Evolutionary conservation across 1,139 yeast species (phyloP), one percentile per base, ranked within the genome.

Genomic region (Saccharomyces hybrid): DNA sequence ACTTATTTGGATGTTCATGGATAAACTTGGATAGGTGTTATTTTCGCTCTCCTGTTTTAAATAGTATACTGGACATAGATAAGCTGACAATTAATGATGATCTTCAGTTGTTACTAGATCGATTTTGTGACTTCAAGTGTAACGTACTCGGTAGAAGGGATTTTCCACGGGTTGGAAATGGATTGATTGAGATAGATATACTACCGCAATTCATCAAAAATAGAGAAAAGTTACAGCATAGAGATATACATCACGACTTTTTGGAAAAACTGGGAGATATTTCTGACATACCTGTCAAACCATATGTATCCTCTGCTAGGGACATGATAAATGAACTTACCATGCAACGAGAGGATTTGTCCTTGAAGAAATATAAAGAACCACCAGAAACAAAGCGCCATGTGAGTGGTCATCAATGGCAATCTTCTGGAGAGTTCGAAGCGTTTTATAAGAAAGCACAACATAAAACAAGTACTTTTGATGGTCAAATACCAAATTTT

Each of bases 1-100:
- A 91, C 64, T 71, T 91, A 42, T 88, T 79, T 68, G 95, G 97
- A 0, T 88, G 97, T 69, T 84, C 86, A 5, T 86, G 95, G 90
- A 59, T 93, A 41, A 73, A 76, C 54, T 78, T 56, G 2, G 58
- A 57, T 1, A 62, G 64, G 25, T 61, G 73, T 16, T 70, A 61
- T 56, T 72, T 74, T 42, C 57, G 78, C 48, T 54, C 62, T 1
- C 78, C 78, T 0, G 60, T 74, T 8, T 54, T 72, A 8, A 64
- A 64, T 48, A 58, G 65, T n/a, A 67, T 64, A 2, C 49, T 65
- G 20, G 66, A 60, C 38, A 55, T 65, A 30, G 64, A 67, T 56
- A 56, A 67, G 6, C 48, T 65, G 6, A 50, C 64, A 50, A 59
- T 57, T 48, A 68, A 69, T 3, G 63, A 63, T 1, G 69, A 66